Evolutionary conservation across 2,329 filamentous ascomycete genomes (phyloP).

Genomic region (Neonectria ditissima): DNA sequence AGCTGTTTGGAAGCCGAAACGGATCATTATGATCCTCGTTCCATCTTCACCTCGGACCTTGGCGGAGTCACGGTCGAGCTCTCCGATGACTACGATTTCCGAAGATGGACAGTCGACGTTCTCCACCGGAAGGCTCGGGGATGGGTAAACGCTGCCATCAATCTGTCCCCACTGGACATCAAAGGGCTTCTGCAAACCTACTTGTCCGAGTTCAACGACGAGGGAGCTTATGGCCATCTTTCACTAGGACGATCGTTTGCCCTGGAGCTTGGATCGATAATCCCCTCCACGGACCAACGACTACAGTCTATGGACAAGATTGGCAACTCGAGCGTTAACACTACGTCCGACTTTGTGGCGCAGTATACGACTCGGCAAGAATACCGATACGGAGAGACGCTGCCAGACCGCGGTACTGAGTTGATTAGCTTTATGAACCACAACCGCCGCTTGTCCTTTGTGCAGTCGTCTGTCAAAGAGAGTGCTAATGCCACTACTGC

Average conservation of each 20-base stretch:
- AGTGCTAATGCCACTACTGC: constrained; percentile 71
- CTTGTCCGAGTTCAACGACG: constrained; percentile 92
- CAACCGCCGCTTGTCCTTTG: constrained; percentile 64
- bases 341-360: constrained; percentile 94
- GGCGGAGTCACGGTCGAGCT: constrained; percentile 87
- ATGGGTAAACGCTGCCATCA: constrained; percentile 86
- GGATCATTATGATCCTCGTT: constrained; percentile 90
- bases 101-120: constrained; percentile 81
- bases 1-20: constrained; percentile 95
- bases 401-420: constrained; percentile 75
- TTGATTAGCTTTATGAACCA: constrained; percentile 71
- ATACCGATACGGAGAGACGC: constrained; percentile 86
- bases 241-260: constrained; percentile 95
- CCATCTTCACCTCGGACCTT: constrained; percentile 80
- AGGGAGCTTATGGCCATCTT: constrained; percentile 90
- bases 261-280: constrained; percentile 87
- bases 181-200: constrained; percentile 97
- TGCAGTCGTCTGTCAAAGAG: constrained; percentile 64
- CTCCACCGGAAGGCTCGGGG: constrained; percentile 80
- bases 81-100: constrained; percentile 91
- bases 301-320: constrained; percentile 83
- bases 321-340: constrained; percentile 82
- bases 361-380: constrained; percentile 98
- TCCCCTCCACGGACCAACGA: constrained; percentile 88
- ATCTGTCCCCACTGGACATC: constrained; percentile 89